phyloP scores from a whole-genome alignment of 345 rosid genomes.

The Eucalyptus brandiana region DNA sequence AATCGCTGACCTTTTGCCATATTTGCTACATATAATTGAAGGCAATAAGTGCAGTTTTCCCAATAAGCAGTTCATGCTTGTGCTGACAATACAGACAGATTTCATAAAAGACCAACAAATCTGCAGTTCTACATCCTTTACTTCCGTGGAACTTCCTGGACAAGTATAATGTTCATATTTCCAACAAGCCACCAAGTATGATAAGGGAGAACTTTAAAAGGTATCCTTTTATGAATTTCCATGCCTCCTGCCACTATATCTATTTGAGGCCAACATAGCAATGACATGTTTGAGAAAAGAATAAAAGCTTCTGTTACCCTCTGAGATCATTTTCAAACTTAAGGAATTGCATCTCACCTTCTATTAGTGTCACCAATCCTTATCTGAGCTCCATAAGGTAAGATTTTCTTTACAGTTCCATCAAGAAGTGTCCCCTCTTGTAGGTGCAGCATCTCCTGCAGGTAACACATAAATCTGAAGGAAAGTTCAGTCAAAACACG shows the following conservation, averaged over 20 bases:
- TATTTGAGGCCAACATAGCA: neutral
- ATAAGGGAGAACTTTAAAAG: neutral
- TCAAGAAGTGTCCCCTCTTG: constrained; percentile 83
- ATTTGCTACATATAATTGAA: neutral
- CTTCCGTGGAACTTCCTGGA: neutral
- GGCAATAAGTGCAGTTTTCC: neutral
- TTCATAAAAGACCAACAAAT: neutral
- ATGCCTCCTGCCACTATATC: neutral
- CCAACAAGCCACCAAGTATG: neutral
- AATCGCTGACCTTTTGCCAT: neutral
- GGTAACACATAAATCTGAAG: neutral
- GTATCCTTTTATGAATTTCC: neutral
- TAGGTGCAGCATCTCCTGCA: constrained; percentile 68
- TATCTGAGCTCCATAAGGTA: constrained; percentile 88
- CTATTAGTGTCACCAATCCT: constrained; percentile 67
- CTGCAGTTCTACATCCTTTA: neutral
- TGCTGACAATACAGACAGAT: neutral
- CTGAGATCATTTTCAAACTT: neutral
- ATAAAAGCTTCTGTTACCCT: neutral
- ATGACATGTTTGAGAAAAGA: neutral
- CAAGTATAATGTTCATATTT: neutral
- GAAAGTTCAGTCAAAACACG: neutral
- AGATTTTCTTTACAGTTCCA: constrained; percentile 65
- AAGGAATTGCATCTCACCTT: constrained; percentile 33
- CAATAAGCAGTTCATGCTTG: neutral